A percentile compares a stretch with the other conserved stretches of the same genome.
These are phyloP conservation scores for Monosporascus sp. DNA, from an alignment of 2,329 filamentous ascomycete species.

Conservation along the genomic window DNA sequence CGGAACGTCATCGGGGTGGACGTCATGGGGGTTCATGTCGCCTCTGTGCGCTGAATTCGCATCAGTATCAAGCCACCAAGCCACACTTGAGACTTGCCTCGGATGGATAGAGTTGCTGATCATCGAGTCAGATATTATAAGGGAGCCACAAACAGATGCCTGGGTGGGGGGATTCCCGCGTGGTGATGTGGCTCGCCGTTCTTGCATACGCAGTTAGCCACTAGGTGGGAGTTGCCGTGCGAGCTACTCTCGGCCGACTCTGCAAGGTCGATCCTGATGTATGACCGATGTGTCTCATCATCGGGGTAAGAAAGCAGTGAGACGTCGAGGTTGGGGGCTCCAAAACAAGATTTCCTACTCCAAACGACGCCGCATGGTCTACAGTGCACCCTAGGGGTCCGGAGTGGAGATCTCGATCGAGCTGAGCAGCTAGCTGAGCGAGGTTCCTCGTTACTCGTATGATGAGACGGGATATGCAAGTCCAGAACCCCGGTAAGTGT, in stretches of 20 bases:
- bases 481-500: too few relatives aligned
- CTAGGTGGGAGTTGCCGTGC: too few relatives aligned
- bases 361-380: background rate
- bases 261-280: background rate
- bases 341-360: background rate
- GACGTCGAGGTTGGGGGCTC: background rate
- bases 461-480: too few relatives aligned
- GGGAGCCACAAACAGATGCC: too few relatives aligned
- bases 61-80: slow-evolving; percentile 17
- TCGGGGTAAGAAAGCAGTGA: background rate
- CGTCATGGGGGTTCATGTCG: slow-evolving; percentile 8
- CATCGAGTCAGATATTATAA: background rate
- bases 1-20: slow-evolving; percentile 22
- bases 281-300: background rate
- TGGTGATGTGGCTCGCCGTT: too few relatives aligned
- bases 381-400: background rate
- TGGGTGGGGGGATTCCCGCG: too few relatives aligned
- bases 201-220: background rate
- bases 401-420: background rate
- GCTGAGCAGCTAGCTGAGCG: background rate
- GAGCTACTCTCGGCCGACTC: too few relatives aligned
- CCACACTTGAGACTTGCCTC: slow-evolving; percentile 12
- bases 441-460: too few relatives aligned
- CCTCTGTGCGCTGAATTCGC: background rate
- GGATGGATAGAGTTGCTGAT: slow-evolving; percentile 9